Evolutionary conservation across 2,329 filamentous ascomycete species (phyloP).

Genomic region (Sporothrix brunneoviolacea): DNA sequence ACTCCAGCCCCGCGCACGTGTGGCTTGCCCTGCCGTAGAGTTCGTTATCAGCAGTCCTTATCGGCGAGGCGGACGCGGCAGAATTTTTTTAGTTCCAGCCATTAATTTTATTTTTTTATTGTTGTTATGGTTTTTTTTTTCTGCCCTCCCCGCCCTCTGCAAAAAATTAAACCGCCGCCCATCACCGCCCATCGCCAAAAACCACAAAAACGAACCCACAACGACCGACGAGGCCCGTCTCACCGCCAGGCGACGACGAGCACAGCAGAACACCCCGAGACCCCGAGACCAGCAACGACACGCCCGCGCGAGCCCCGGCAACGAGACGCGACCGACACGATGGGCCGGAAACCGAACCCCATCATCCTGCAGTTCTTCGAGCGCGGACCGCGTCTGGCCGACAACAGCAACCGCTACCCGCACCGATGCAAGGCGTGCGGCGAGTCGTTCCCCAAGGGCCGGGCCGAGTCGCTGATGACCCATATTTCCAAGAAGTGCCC

Average conservation of each 20-base stretch:
- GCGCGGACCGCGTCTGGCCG: conserved; percentile 76
- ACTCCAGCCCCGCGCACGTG: conserved; percentile 4
- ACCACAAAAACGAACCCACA: conserved; percentile 9
- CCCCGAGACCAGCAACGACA: not conserved
- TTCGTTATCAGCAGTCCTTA: conserved; percentile 13
- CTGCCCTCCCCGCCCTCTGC: conserved; percentile 10
- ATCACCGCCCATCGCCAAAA: conserved; percentile 16
- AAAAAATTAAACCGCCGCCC: conserved; percentile 13
- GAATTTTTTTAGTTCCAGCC: conserved; percentile 16
- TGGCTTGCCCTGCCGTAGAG: no score
- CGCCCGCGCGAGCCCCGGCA: not conserved
- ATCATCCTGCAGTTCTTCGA: conserved; percentile 85
- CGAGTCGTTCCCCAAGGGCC: conserved; percentile 83
- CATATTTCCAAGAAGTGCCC: conserved; percentile 86
- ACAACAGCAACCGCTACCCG: conserved; percentile 86
- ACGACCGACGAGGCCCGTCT: conserved; percentile 5
- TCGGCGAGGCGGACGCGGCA: conserved; percentile 18
- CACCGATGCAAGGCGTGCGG: conserved; percentile 86
- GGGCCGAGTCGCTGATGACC: conserved; percentile 72
- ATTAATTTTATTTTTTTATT: not conserved
- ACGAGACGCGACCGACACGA: conserved; percentile 35
- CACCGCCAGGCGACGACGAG: conserved; percentile 8
- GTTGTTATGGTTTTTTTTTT: conserved; percentile 10
- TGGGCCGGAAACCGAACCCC: conserved; percentile 79
- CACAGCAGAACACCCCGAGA: not conserved